Percentiles rank a stretch among this genome's conserved stretches.
Conservation (phyloP, 2,329 filamentous ascomycete species). For the Phaeosphaeriaceae sp. region DNA sequence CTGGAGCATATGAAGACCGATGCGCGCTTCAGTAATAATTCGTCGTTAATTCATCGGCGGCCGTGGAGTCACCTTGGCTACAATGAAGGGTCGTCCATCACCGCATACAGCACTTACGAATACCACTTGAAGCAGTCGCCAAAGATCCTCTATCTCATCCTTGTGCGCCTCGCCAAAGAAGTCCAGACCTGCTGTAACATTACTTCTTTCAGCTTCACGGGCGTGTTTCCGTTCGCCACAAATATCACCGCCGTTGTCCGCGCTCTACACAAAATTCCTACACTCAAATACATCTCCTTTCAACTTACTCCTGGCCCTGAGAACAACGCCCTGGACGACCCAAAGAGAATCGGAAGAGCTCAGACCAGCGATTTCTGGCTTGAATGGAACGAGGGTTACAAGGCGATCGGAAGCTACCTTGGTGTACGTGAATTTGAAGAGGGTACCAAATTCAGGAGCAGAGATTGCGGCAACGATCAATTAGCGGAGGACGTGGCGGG, state of each 20-base stretch:
- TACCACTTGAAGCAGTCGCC: constrained; percentile 72
- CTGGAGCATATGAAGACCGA: constrained; percentile 11
- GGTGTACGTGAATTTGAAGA: constrained; percentile 28
- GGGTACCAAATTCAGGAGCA: constrained; percentile 29
- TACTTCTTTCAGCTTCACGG: constrained; percentile 63
- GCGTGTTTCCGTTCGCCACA: constrained; percentile 70
- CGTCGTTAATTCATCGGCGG: constrained; percentile 62
- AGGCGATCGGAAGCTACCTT: constrained; percentile 30
- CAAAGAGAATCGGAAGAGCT: constrained; percentile 49
- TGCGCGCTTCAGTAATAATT: constrained; percentile 24
- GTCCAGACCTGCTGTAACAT: constrained; percentile 45
- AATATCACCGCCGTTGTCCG: constrained; percentile 57
- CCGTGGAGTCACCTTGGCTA: constrained; percentile 71
- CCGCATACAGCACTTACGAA: constrained; percentile 73
- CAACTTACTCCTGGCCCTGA: constrained; percentile 52
- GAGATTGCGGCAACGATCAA: constrained; percentile 28
- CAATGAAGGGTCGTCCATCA: constrained; percentile 79
- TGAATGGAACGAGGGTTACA: constrained; percentile 45
- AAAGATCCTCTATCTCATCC: constrained; percentile 63
- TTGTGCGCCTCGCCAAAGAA: constrained; percentile 37
- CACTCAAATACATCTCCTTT: constrained; percentile 45
- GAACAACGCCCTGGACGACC: constrained; percentile 48
- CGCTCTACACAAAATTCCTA: constrained; percentile 34
- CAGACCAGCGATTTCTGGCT: constrained; percentile 51
- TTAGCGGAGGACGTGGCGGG: constrained; percentile 32